Evolutionary conservation across 192 early-diverging fungal genomes (phyloP).

Genomic region (Coemansia sp.): DNA sequence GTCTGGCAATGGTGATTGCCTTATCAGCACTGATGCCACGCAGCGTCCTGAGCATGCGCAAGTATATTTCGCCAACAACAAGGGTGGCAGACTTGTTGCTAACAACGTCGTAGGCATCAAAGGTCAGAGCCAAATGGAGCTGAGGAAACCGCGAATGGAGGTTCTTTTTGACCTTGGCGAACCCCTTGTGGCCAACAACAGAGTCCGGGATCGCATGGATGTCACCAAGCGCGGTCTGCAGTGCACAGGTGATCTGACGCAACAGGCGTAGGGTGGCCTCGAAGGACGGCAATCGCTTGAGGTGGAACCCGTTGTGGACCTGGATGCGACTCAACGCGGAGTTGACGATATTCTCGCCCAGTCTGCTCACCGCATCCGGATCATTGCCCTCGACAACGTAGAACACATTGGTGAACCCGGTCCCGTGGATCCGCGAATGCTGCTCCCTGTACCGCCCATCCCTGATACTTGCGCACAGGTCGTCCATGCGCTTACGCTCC

Average conservation of each 20-base stretch:
- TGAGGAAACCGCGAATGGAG: conserved; percentile 37
- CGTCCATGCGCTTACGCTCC: conserved; percentile 94
- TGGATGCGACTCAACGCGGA: conserved; percentile 77
- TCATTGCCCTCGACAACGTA: conserved; percentile 88
- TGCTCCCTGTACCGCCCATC: conserved; percentile 94
- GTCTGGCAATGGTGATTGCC: conserved; percentile 67
- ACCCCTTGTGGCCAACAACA: conserved; percentile 53
- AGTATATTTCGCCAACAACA: conserved; percentile 75
- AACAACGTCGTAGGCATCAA: conserved; percentile 63
- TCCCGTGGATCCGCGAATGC: conserved; percentile 75
- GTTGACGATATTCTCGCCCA: conserved; percentile 65
- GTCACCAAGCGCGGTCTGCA: conserved; percentile 58
- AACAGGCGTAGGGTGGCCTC: conserved; percentile 86
- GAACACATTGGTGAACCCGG: conserved; percentile 73
- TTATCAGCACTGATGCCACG: conserved; percentile 85
- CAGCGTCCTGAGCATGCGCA: conserved; percentile 82
- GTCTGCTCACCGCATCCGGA: conserved; percentile 59
- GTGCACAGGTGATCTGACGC: conserved; percentile 58
- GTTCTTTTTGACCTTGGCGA: conserved; percentile 55
- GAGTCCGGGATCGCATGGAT: conserved; percentile 61
- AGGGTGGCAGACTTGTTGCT: conserved; percentile 76
- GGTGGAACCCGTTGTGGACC: conserved; percentile 76
- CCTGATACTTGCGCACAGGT: conserved; percentile 86
- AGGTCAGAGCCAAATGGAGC: conserved; percentile 59
- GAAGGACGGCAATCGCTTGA: conserved; percentile 73